These are phyloP conservation scores for Lodderomyces margitis DNA, from an alignment of 1,139 yeast species.

Conservation along the genomic window DNA sequence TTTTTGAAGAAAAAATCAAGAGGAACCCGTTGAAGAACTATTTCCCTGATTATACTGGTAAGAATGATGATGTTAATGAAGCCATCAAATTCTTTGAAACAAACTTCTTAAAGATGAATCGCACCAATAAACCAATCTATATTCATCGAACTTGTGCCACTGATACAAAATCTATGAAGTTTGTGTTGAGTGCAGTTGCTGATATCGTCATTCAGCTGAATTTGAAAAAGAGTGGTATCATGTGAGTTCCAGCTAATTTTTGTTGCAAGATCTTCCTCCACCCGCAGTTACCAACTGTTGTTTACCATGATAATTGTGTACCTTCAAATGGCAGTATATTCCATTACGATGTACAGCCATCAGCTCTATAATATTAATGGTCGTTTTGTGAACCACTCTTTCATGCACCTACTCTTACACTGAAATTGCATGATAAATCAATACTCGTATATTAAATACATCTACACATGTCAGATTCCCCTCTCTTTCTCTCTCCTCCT, in stretches of 20 bases:
- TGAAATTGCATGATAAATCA: too few relatives aligned
- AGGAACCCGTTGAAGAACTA: conserved; percentile 62
- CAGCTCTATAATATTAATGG: too few relatives aligned
- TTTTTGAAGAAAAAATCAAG: conserved; percentile 68
- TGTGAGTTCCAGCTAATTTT: conserved; percentile 29
- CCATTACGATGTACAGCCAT: too few relatives aligned
- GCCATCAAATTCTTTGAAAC: conserved; percentile 68
- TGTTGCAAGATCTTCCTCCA: background rate
- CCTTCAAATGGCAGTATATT: background rate
- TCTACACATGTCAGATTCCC: background rate
- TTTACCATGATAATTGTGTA: background rate
- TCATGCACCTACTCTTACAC: too few relatives aligned
- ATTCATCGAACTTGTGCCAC: conserved; percentile 96
- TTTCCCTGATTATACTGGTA: conserved; percentile 72
- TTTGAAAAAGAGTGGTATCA: conserved; percentile 77
- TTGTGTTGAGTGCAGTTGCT: conserved; percentile 88
- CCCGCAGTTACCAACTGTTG: background rate
- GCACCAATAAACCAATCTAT: conserved; percentile 73
- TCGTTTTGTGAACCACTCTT: too few relatives aligned
- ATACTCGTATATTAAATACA: conserved; percentile 4
- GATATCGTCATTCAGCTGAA: conserved; percentile 87
- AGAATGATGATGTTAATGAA: conserved; percentile 59
- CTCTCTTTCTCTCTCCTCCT: conserved; percentile 4
- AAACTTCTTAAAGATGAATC: conserved; percentile 59
- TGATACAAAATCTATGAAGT: conserved; percentile 82